Evolutionary conservation across 2,329 filamentous ascomycete species (phyloP).

Genomic region (Aspergillus clavatus): DNA sequence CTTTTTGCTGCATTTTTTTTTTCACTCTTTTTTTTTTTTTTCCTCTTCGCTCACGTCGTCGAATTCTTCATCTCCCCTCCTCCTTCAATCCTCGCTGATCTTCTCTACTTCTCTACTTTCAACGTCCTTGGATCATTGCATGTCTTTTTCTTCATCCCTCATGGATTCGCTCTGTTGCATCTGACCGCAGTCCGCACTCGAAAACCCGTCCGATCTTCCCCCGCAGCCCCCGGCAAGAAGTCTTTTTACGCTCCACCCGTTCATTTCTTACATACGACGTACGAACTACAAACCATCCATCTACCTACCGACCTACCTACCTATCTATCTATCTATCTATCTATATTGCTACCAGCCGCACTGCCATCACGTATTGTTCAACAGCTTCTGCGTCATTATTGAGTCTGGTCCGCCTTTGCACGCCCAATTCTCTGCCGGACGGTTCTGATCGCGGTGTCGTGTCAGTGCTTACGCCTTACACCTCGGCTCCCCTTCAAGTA

Average conservation of each 20-base stretch:
- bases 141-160: not conserved
- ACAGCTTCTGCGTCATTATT: too few species aligned
- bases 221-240: conserved; percentile 9
- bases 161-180: not conserved
- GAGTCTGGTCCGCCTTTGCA: too few species aligned
- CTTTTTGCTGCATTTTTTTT: not conserved
- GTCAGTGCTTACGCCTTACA: not conserved
- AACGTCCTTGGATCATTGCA: not conserved
- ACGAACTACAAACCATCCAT: too few species aligned
- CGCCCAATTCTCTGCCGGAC: not conserved
- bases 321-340: too few species aligned
- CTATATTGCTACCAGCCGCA: not conserved
- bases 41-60: not conserved
- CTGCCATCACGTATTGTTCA: not conserved
- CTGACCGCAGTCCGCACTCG: not conserved
- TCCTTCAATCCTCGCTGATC: not conserved
- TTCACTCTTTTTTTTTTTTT: conserved; percentile 1
- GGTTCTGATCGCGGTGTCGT: not conserved
- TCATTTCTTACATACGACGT: not conserved
- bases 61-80: too few species aligned
- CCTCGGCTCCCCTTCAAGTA: not conserved
- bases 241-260: conserved; percentile 9
- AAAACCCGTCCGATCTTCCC: conserved; percentile 2
- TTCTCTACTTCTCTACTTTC: not conserved
- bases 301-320: too few species aligned